Conservation (phyloP, 805 yeast species). For the Starmerella asiatica region DNA sequence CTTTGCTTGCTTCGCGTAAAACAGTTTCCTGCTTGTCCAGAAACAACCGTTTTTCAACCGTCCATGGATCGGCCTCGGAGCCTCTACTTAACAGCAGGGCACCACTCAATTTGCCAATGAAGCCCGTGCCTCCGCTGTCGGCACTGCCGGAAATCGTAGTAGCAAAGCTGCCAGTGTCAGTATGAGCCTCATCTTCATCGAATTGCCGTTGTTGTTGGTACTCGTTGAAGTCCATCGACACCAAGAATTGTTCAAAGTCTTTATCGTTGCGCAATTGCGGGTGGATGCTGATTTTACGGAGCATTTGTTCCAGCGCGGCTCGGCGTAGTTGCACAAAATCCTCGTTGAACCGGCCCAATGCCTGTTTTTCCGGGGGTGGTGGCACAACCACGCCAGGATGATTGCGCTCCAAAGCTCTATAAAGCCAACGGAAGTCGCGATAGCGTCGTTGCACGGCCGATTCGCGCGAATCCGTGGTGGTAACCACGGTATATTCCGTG, state of each 20-base stretch:
- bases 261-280: slow-evolving; percentile 49
- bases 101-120: slow-evolving; percentile 16
- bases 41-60: slow-evolving; percentile 52
- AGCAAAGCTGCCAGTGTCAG: slow-evolving; percentile 4
- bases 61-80: slow-evolving; percentile 67
- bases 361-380: slow-evolving; percentile 92
- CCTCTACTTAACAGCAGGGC: slow-evolving; percentile 25
- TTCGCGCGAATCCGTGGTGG: slow-evolving; percentile 38
- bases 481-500: slow-evolving; percentile 67
- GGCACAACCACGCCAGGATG: slow-evolving; percentile 89
- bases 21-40: slow-evolving; percentile 62
- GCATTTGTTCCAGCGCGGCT: slow-evolving; percentile 73
- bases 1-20: slow-evolving; percentile 51
- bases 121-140: slow-evolving; percentile 5
- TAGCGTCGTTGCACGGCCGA: slow-evolving; percentile 68
- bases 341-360: slow-evolving; percentile 80
- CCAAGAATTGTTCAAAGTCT: slow-evolving; percentile 67
- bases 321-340: slow-evolving; percentile 81
- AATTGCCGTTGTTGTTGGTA: slow-evolving; percentile 41
- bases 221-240: slow-evolving; percentile 51
- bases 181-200: slow-evolving; percentile 39
- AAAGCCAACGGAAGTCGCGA: slow-evolving; percentile 87
- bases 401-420: slow-evolving; percentile 69
- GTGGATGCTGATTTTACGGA: slow-evolving; percentile 50
- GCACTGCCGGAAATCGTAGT: background rate